Percentiles rank a stretch among this genome's conserved stretches.
Evolutionary conservation across 1,139 yeast genomes (phyloP).

Genomic region (Geotrichum phurueaensis): DNA sequence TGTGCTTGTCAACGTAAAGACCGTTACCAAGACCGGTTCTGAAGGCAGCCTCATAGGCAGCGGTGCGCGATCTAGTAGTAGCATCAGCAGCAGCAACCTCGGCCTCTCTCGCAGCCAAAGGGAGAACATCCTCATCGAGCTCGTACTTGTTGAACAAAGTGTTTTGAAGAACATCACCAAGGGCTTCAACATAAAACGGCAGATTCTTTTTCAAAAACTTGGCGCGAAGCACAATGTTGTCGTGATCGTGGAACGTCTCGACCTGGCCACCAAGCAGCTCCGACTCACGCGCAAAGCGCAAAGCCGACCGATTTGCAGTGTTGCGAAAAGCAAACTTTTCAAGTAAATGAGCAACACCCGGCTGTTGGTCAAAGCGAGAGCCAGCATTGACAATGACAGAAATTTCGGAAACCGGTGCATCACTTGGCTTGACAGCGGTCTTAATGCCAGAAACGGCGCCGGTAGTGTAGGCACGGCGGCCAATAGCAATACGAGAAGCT

Average conservation of each 20-base stretch:
- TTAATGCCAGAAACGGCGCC: constrained; percentile 36
- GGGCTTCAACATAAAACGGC: constrained; percentile 84
- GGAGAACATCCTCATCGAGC: constrained; percentile 71
- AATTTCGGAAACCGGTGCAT: constrained; percentile 59
- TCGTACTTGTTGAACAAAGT: constrained; percentile 73
- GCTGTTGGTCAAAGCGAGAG: constrained; percentile 61
- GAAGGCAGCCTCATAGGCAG: constrained; percentile 75
- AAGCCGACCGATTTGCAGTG: constrained; percentile 76
- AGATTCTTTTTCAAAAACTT: constrained; percentile 79
- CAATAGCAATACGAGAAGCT: constrained; percentile 6
- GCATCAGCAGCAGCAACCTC: constrained; percentile 48
- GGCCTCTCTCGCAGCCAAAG: constrained; percentile 56
- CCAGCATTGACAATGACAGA: constrained; percentile 84
- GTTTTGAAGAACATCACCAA: constrained; percentile 69
- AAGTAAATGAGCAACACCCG: constrained; percentile 82
- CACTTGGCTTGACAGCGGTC: constrained; percentile 43
- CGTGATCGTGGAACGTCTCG: constrained; percentile 69
- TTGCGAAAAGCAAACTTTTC: constrained; percentile 78
- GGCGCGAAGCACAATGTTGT: constrained; percentile 71
- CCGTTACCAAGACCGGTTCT: constrained; percentile 87
- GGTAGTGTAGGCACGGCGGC: constrained; percentile 29
- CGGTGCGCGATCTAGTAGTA: constrained; percentile 61
- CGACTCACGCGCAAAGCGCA: constrained; percentile 89
- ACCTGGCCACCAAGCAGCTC: constrained; percentile 88
- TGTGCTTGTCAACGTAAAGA: constrained; percentile 62